Conservation (phyloP, 225 moss, liverwort and hornwort species). For the Thuidium tamariscinum region DNA sequence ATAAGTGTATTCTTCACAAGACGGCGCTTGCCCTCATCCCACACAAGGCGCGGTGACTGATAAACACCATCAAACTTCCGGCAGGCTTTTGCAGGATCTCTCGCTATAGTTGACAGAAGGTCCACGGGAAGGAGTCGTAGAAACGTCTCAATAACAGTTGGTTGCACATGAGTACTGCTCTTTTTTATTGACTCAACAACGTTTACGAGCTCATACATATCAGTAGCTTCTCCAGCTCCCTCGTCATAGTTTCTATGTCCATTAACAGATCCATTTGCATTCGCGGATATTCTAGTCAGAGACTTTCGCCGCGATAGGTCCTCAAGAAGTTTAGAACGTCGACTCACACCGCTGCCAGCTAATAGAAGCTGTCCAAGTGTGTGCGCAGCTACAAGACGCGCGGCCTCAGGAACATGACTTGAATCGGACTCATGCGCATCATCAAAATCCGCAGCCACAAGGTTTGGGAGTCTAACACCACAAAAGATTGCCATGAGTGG, state of each 20-base stretch:
- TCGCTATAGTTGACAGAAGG: conserved; percentile 74
- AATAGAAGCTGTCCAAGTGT: conserved; percentile 86
- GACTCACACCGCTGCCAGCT: conserved; percentile 94
- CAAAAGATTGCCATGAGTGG: conserved; percentile 86
- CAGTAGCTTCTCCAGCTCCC: conserved; percentile 84
- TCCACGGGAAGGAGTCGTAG: conserved; percentile 79
- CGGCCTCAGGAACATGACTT: conserved; percentile 27
- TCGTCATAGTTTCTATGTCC: conserved; percentile 50
- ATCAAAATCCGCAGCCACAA: conserved; percentile 9
- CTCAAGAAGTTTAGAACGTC: conserved; percentile 77
- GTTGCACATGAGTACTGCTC: conserved; percentile 33
- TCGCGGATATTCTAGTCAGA: conserved; percentile 31
- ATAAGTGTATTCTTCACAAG: conserved; percentile 41
- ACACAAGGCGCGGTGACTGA: conserved; percentile 73
- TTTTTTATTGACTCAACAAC: conserved; percentile 52
- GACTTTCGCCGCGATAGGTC: conserved; percentile 81
- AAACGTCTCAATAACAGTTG: conserved; percentile 65
- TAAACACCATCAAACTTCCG: conserved; percentile 60
- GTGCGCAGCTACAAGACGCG: conserved; percentile 68
- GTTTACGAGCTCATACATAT: conserved; percentile 87
- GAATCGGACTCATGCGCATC: neutral
- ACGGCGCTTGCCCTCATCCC: conserved; percentile 71
- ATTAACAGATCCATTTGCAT: conserved; percentile 60
- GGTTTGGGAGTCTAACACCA: conserved; percentile 50
- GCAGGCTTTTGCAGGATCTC: conserved; percentile 81